Evolutionary conservation across 78 protist species (phyloP).

Genomic region (Dictyostelium capitatum): DNA sequence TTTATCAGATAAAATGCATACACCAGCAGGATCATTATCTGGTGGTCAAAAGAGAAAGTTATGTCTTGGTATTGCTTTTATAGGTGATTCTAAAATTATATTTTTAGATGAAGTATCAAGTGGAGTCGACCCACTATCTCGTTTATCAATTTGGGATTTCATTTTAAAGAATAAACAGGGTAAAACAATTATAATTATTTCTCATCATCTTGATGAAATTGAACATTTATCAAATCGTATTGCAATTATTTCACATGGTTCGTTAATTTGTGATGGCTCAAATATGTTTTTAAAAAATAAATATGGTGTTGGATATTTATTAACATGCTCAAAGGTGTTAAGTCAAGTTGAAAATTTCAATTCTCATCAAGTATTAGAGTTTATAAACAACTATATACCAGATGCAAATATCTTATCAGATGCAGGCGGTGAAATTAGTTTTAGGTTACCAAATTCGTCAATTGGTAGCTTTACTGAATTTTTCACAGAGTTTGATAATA

Average conservation of each 20-base stretch:
- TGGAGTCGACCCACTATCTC: slow-evolving; percentile 53
- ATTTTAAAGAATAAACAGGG: slow-evolving; percentile 36
- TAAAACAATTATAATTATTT: slow-evolving; percentile 56
- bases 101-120: slow-evolving; percentile 33
- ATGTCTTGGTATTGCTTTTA: slow-evolving; percentile 87
- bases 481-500: slow-evolving; percentile 45
- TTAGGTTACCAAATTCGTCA: slow-evolving; percentile 35
- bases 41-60: slow-evolving; percentile 93
- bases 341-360: not conserved
- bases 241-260: slow-evolving; percentile 67
- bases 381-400: slow-evolving; percentile 30
- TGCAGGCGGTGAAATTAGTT: slow-evolving; percentile 54
- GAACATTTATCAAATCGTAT: slow-evolving; percentile 64
- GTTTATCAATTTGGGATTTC: slow-evolving; percentile 67
- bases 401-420: slow-evolving; percentile 47
- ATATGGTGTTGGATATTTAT: slow-evolving; percentile 74
- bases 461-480: slow-evolving; percentile 14
- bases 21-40: slow-evolving; percentile 51
- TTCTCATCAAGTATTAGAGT: slow-evolving; percentile 3
- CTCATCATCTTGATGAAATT: slow-evolving; percentile 72
- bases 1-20: slow-evolving; percentile 38
- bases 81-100: slow-evolving; percentile 74
- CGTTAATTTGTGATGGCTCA: slow-evolving; percentile 52
- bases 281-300: slow-evolving; percentile 50
- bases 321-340: slow-evolving; percentile 20